A percentile compares a stretch with the other conserved stretches of the same genome.
Conservation (phyloP, 495 filamentous ascomycete species). For the Xylaria curta region DNA sequence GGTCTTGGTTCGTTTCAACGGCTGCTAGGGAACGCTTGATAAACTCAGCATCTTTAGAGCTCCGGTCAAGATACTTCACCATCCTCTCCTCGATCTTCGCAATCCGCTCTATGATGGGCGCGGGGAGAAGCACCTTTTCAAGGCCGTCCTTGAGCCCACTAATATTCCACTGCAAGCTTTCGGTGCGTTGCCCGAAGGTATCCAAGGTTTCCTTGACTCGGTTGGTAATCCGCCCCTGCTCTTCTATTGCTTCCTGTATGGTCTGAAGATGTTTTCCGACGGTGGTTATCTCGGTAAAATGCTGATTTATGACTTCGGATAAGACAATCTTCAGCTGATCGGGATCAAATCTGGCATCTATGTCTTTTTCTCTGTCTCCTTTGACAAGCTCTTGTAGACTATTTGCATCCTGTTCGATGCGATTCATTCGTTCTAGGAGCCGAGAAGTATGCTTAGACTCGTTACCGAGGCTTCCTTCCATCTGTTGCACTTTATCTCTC, state of each 20-base stretch:
- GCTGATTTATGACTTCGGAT: constrained; percentile 1
- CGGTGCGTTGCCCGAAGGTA: background rate
- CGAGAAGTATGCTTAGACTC: background rate
- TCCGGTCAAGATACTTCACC: background rate
- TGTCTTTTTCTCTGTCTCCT: background rate
- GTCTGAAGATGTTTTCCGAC: background rate
- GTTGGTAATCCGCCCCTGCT: background rate
- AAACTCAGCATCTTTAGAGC: background rate
- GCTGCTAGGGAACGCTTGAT: constrained; percentile 2
- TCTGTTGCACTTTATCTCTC: background rate
- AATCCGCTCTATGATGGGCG: background rate
- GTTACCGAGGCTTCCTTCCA: background rate
- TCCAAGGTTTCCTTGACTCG: background rate
- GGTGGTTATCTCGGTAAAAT: background rate
- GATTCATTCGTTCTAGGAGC: constrained; percentile 7
- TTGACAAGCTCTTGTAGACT: constrained; percentile 1
- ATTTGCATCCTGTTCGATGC: constrained; percentile 7
- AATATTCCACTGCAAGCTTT: background rate
- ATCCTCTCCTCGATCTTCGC: background rate
- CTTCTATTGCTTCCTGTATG: constrained; percentile 11
- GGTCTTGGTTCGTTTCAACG: background rate
- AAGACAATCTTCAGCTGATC: constrained; percentile 1
- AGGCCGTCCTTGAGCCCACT: background rate
- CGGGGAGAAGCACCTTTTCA: background rate
- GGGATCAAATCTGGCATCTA: background rate